Base-by-base conservation (phyloP, 805 yeast genomes). In the Brettanomyces custersianus region DNA sequence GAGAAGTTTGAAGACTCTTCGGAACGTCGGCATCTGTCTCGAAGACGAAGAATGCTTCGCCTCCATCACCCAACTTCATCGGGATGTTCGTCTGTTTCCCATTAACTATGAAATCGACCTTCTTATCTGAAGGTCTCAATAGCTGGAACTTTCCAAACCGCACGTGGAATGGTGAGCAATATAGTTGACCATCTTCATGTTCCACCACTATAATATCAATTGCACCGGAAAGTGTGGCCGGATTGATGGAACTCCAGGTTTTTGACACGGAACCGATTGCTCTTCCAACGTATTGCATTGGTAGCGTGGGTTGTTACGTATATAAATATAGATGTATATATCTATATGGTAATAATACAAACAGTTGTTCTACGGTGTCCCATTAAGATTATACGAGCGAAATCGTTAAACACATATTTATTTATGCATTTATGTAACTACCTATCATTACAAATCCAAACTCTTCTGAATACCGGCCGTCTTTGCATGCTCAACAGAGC, bases 21-120 rank as follows among this genome's bases (percentile, higher is more conserved):
- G 96, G 95, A 18, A 92, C 78, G 40, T 73, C 71, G 31, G 69
- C 69, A 29, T 70, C 72, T 1, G 96, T 82, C 51, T 87, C 95
- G 61, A 92, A 90, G 29, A 92, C 97, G 53, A 92, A 92, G 55
- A 87, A 87, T 0, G 97, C 98, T 58, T 92, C 98, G 11, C 98
- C 98, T 6, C 94, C 95, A 41, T 92, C 98, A 12, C 96, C 95
- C 31, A 92, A 64, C 57, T 92, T 92, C 97, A 92, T 92, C 7
- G 95, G 96, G 33, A 90, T 63, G 46, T 84, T 79, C 0, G 94
- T 81, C 31, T 76, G 68, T 40, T 70, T 70, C 25, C 81, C 96
- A 59, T 92, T 92, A 27, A 92, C 94, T 29, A 75, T 71, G 44
- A 92, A 79, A 38, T 82, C 94, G 36, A 90, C 94, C 55, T 85